Evolutionary conservation across 2,329 filamentous ascomycete species (phyloP).

Genomic region (Hysterium pulicare): DNA sequence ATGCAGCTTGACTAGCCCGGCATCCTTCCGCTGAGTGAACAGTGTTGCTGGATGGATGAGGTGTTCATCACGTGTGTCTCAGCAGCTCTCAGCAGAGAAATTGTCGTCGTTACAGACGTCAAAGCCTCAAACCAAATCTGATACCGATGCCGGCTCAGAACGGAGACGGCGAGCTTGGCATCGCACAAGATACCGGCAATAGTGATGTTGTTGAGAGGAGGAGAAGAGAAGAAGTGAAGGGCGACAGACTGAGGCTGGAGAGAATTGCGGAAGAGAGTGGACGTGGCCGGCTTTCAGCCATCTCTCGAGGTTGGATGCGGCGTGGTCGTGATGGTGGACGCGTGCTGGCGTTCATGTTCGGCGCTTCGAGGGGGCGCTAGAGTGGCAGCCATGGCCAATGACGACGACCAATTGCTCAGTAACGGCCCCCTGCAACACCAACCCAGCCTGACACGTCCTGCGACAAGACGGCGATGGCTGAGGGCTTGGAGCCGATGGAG

Average conservation of each 20-base stretch:
- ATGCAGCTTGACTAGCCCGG: constrained; percentile 22
- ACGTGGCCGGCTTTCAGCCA: not conserved
- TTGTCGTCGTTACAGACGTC: constrained; percentile 4
- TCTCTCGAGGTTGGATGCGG: not conserved
- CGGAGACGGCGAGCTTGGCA: not conserved
- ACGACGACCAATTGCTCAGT: not conserved
- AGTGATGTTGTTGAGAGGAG: not conserved
- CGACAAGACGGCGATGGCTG: not conserved
- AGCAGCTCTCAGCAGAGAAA: constrained; percentile 1
- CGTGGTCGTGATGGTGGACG: not conserved
- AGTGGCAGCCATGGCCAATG: not conserved
- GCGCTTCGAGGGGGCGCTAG: not conserved
- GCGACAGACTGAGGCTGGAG: not conserved
- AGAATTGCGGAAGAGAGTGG: not conserved
- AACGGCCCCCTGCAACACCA: not conserved
- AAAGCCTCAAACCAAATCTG: constrained; percentile 3
- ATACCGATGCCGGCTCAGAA: not conserved
- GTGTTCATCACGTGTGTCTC: constrained; percentile 28
- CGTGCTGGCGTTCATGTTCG: not conserved
- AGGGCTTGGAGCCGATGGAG: not conserved
- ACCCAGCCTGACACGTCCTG: not conserved
- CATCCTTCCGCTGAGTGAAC: constrained; percentile 15
- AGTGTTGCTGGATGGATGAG: too few species aligned
- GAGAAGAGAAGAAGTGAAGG: not conserved
- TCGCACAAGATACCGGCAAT: too few species aligned